Percentiles rank a stretch among this genome's conserved stretches.
Conservation (phyloP, 2,329 filamentous ascomycete genomes). For the Neofusicoccum sp. region DNA sequence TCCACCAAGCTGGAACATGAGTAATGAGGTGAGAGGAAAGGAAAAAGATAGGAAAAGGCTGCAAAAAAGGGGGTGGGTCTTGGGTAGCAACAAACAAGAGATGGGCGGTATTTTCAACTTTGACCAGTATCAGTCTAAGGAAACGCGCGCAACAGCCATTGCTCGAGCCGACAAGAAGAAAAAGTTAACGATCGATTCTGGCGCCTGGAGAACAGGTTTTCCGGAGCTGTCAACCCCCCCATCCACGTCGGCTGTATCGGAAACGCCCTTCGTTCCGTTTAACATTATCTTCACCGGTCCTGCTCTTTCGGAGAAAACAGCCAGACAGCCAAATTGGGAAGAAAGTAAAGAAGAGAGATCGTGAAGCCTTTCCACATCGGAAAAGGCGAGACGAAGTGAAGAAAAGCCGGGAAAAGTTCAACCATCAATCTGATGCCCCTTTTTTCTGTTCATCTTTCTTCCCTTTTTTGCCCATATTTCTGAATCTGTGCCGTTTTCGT, state of each 20-base stretch:
- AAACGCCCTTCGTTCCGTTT: background rate
- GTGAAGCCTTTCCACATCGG: conserved; percentile 3
- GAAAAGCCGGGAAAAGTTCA: conserved; percentile 5
- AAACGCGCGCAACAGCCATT: background rate
- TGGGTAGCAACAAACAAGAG: background rate
- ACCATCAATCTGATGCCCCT: conserved; percentile 13
- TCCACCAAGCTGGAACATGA: background rate
- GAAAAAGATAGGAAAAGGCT: background rate
- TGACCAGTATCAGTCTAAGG: background rate
- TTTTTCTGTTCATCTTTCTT: background rate
- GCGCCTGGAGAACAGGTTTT: conserved; percentile 19
- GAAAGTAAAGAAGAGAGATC: background rate
- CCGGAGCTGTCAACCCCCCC: conserved; percentile 7
- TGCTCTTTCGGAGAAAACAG: background rate
- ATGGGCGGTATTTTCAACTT: background rate
- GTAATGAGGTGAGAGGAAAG: conserved; percentile 11
- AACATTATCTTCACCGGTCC: background rate
- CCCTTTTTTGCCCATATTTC: conserved; percentile 1
- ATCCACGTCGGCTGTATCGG: conserved; percentile 2
- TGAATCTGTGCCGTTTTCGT: conserved; percentile 10
- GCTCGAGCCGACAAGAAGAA: background rate
- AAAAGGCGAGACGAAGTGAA: conserved; percentile 8
- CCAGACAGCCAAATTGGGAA: conserved; percentile 4
- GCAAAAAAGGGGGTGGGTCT: background rate
- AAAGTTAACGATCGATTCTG: conserved; percentile 17